phyloP scores from a whole-genome alignment of 2,329 filamentous ascomycete genomes.

The Fusarium domesticum region DNA sequence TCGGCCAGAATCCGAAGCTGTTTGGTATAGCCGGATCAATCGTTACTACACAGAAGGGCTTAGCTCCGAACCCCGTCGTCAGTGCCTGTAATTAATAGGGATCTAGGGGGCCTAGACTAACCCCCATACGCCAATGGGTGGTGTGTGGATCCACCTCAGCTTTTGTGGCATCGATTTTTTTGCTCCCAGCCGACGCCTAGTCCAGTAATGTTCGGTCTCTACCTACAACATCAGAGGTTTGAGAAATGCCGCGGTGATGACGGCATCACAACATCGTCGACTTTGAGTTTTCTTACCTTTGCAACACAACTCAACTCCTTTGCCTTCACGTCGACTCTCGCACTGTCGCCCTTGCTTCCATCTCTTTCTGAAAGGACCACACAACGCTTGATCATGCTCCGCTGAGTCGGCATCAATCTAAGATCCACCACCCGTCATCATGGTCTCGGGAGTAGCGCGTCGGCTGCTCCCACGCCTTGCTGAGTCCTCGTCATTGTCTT shows the following conservation, averaged over 20 bases:
- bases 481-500: constrained; percentile 29
- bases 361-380: constrained; percentile 12
- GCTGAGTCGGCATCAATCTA: constrained; percentile 21
- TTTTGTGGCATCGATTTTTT: constrained; percentile 10
- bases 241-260: constrained; percentile 37
- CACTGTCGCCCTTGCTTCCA: background rate
- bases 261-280: constrained; percentile 30
- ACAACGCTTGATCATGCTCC: constrained; percentile 32
- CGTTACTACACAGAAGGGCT: constrained; percentile 7
- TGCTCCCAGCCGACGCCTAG: too few species aligned
- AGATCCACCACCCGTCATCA: constrained; percentile 35
- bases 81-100: too few species aligned
- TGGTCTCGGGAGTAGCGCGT: constrained; percentile 50
- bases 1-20: constrained; percentile 13
- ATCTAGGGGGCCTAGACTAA: too few species aligned
- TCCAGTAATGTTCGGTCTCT: too few species aligned
- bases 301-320: constrained; percentile 11
- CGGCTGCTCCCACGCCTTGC: constrained; percentile 49
- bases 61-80: too few species aligned
- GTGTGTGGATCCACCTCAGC: constrained; percentile 22
- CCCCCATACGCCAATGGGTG: constrained; percentile 14
- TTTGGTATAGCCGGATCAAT: constrained; percentile 21
- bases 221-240: constrained; percentile 28
- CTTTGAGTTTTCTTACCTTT: constrained; percentile 19
- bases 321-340: constrained; percentile 6